A percentile compares a stretch with the other conserved stretches of the same genome.
phyloP scores from a whole-genome alignment of 768 basidiomycete genomes.

The Sarcomyxa edulis region DNA sequence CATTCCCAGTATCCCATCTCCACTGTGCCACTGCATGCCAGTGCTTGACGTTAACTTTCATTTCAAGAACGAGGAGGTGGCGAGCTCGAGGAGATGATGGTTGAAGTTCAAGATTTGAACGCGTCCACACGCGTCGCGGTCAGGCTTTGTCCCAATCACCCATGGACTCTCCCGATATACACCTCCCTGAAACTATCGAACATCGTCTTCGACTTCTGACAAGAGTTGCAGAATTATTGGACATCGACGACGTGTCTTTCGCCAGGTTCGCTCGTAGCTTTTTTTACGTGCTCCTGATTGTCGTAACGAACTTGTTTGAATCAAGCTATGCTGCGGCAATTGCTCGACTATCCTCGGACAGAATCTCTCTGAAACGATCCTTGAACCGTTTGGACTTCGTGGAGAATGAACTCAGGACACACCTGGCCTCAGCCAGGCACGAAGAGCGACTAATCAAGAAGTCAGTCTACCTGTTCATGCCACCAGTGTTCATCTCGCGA shows the following conservation, averaged over 20 bases:
- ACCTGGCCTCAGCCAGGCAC: constrained; percentile 26
- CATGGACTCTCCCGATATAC: constrained; percentile 1
- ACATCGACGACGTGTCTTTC: constrained; percentile 30
- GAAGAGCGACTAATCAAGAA: constrained; percentile 31
- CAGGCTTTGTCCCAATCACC: no score
- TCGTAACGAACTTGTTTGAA: background rate
- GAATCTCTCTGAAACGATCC: constrained; percentile 24
- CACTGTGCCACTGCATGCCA: constrained; percentile 90
- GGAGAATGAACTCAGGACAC: constrained; percentile 30
- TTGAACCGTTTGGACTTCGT: constrained; percentile 26
- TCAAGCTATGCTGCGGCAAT: constrained; percentile 34
- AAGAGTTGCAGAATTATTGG: constrained; percentile 22
- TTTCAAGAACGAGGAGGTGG: no score
- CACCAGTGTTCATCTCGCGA: background rate
- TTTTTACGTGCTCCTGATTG: background rate
- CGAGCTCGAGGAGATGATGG: background rate
- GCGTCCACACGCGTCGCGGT: no score
- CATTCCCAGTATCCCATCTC: constrained; percentile 68
- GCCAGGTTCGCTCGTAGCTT: constrained; percentile 18
- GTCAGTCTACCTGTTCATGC: constrained; percentile 19
- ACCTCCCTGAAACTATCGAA: constrained; percentile 15
- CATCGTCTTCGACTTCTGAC: constrained; percentile 19
- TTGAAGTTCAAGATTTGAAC: constrained; percentile 5
- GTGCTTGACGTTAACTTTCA: constrained; percentile 81
- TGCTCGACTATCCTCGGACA: constrained; percentile 23